These are phyloP conservation scores for Rutstroemia sp. DNA, from an alignment of 2,329 filamentous ascomycete genomes.

Conservation along the genomic window DNA sequence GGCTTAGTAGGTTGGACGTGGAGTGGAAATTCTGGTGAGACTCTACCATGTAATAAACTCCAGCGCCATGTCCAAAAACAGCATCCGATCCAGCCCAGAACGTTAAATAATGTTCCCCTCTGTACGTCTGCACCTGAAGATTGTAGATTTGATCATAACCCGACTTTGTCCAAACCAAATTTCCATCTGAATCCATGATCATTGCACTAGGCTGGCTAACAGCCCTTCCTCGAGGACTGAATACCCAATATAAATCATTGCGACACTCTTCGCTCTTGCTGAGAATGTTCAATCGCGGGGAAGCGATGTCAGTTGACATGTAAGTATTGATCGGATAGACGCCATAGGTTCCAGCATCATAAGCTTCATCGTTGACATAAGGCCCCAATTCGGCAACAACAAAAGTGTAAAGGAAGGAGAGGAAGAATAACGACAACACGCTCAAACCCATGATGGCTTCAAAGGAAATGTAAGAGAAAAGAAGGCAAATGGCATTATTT, in stretches of 20 bases:
- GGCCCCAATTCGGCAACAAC: not conserved
- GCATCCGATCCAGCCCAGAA: conserved; percentile 43
- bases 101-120: conserved; percentile 37
- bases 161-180: conserved; percentile 38
- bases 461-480: not conserved
- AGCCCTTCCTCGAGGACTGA: conserved; percentile 32
- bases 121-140: conserved; percentile 37
- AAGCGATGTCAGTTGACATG: conserved; percentile 28
- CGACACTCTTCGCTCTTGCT: conserved; percentile 31
- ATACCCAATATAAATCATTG: conserved; percentile 33
- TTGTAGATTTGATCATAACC: conserved; percentile 36
- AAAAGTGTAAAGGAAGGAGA: not conserved
- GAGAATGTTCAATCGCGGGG: conserved; percentile 31
- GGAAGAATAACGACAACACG: not conserved
- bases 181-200: conserved; percentile 37
- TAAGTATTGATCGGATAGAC: conserved; percentile 31
- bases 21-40: no score
- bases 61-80: conserved; percentile 39
- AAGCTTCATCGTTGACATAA: conserved; percentile 21
- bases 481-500: not conserved
- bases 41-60: conserved; percentile 39
- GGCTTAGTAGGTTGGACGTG: not conserved
- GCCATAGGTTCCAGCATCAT: conserved; percentile 31
- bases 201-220: conserved; percentile 34
- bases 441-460: not conserved